Conservation (phyloP, 73 alveolate species). For the Uronychia binucleata region DNA sequence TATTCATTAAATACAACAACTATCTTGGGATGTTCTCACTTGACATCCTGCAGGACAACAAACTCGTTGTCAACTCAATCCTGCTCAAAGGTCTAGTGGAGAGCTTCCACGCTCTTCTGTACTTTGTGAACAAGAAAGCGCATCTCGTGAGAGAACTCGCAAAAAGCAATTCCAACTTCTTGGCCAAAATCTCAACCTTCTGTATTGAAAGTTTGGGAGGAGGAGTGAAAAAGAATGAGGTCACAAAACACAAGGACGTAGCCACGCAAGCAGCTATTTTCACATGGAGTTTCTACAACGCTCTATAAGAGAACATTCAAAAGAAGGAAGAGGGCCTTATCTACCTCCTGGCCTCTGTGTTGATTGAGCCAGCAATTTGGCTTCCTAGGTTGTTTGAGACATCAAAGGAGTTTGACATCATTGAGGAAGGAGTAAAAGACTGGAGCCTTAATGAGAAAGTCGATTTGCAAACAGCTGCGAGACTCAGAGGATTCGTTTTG, state of each 20-base stretch:
- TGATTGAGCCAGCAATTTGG: background rate
- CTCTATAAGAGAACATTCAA: background rate
- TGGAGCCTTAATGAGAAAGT: background rate
- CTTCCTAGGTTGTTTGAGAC: background rate
- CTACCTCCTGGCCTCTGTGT: background rate
- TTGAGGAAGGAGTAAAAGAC: background rate
- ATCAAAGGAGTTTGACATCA: background rate
- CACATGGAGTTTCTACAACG: background rate
- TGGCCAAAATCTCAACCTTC: background rate
- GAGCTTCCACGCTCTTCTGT: background rate
- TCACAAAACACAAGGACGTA: background rate
- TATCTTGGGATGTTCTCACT: background rate
- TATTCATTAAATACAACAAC: background rate
- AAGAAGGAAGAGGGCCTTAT: background rate
- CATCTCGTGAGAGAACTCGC: background rate
- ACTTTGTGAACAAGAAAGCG: background rate
- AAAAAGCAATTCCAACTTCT: background rate
- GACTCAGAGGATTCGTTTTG: background rate
- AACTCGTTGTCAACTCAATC: background rate
- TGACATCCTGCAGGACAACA: background rate
- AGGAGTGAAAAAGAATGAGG: background rate
- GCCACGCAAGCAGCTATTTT: background rate
- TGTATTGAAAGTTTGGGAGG: background rate
- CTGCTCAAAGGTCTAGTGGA: background rate
- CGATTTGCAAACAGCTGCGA: background rate